A percentile compares a stretch with the other conserved stretches of the same genome.
These are phyloP conservation scores for Coccomyxa sp. DNA, from an alignment of 139 green algal genomes.

Conservation along the genomic window DNA sequence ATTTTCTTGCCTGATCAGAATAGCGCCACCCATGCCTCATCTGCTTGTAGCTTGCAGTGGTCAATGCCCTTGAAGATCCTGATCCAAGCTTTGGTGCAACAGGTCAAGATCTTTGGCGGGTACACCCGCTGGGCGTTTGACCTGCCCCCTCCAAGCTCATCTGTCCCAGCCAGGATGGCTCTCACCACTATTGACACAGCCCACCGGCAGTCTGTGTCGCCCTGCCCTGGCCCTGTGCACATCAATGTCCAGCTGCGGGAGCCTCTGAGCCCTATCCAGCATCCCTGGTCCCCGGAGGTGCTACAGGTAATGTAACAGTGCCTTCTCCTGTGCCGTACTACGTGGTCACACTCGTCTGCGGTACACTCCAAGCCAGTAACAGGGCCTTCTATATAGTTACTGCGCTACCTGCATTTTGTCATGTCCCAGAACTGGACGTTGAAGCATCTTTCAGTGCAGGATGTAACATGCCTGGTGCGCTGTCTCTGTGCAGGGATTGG, in stretches of 20 bases:
- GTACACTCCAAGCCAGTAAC: no score
- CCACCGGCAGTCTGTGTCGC: constrained; percentile 14
- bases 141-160: constrained; percentile 57
- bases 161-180: constrained; percentile 48
- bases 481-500: constrained; percentile 48
- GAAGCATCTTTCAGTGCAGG: background rate
- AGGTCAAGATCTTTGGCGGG: constrained; percentile 92
- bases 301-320: no score
- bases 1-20: no score
- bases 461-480: background rate
- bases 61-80: no score
- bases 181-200: constrained; percentile 71
- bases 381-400: no score
- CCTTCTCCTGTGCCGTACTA: no score
- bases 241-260: constrained; percentile 94
- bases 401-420: no score
- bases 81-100: no score
- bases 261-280: constrained; percentile 72
- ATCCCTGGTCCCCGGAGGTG: background rate
- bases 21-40: no score
- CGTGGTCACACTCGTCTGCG: no score
- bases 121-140: constrained; percentile 80
- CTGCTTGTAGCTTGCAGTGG: no score
- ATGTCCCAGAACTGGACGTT: no score
- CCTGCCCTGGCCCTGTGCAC: constrained; percentile 83